phyloP scores from a whole-genome alignment of 2,329 filamentous ascomycete species.

The Leptosphaerulina australis region DNA sequence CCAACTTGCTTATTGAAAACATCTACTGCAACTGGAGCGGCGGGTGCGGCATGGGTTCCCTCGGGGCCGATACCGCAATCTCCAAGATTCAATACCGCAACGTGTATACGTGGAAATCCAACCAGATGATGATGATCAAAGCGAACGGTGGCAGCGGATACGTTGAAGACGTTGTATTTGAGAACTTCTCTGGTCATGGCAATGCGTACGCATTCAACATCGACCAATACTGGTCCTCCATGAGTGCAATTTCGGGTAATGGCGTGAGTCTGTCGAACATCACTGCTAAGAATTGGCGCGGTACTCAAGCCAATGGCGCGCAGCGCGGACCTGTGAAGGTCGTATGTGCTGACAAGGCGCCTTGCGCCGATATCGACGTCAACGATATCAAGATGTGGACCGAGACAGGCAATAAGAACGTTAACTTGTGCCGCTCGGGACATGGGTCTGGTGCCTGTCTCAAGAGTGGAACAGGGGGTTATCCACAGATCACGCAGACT shows the following conservation, averaged over 20 bases:
- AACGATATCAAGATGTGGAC: slow-evolving; percentile 61
- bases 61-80: slow-evolving; percentile 58
- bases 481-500: slow-evolving; percentile 45
- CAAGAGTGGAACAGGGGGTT: slow-evolving; percentile 39
- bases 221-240: slow-evolving; percentile 60
- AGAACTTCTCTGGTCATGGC: slow-evolving; percentile 65
- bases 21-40: slow-evolving; percentile 69
- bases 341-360: slow-evolving; percentile 57
- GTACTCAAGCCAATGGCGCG: slow-evolving; percentile 57
- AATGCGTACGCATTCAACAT: slow-evolving; percentile 65
- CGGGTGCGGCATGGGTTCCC: slow-evolving; percentile 63
- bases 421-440: slow-evolving; percentile 57
- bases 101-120: slow-evolving; percentile 64
- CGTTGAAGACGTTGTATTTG: slow-evolving; percentile 58
- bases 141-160: slow-evolving; percentile 63
- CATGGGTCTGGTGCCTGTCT: slow-evolving; percentile 58
- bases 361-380: slow-evolving; percentile 60
- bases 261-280: slow-evolving; percentile 62
- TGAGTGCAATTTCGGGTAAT: slow-evolving; percentile 51
- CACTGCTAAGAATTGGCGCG: slow-evolving; percentile 62
- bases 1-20: slow-evolving; percentile 64
- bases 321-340: slow-evolving; percentile 61
- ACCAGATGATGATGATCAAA: slow-evolving; percentile 70
- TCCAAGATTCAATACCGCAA: slow-evolving; percentile 62
- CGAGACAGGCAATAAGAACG: slow-evolving; percentile 51